These are phyloP conservation scores for Boletus insuetus DNA, from an alignment of 768 basidiomycete species.

Conservation along the genomic window DNA sequence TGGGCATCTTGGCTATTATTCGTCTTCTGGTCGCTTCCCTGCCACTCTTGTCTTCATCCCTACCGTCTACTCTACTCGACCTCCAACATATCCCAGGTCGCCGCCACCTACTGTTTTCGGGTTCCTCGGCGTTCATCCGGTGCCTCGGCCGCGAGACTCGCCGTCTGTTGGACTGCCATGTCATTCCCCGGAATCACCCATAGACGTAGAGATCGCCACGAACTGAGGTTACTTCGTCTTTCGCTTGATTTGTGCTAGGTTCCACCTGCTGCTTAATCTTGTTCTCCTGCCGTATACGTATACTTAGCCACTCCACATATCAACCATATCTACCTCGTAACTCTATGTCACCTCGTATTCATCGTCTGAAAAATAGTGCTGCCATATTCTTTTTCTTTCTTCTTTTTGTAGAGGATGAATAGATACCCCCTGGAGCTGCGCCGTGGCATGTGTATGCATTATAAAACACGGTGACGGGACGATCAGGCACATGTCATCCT, in stretches of 20 bases:
- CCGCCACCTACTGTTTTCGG: neutral
- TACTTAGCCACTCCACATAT: constrained; percentile 18
- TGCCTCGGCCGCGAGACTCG: neutral
- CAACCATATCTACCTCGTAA: constrained; percentile 25
- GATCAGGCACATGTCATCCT: no score
- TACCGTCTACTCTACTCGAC: constrained; percentile 17
- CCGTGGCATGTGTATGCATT: no score
- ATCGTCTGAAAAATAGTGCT: neutral
- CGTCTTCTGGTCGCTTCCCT: constrained; percentile 9
- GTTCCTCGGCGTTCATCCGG: constrained; percentile 7
- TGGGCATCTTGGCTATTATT: constrained; percentile 32
- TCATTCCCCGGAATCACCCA: constrained; percentile 6
- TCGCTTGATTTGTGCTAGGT: no score
- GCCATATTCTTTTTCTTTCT: neutral
- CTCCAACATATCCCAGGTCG: constrained; percentile 37
- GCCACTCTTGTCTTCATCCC: constrained; percentile 7
- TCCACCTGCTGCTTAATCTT: constrained; percentile 20
- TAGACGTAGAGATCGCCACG: constrained; percentile 20
- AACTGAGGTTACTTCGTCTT: neutral
- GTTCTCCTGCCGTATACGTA: constrained; percentile 11
- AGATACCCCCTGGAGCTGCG: no score
- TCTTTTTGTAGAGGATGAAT: no score
- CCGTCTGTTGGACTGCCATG: constrained; percentile 9
- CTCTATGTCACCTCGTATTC: constrained; percentile 23
- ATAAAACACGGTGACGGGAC: no score